Base-by-base conservation (phyloP, 2,329 filamentous ascomycete genomes). In the Amylocarpus encephaloides region DNA sequence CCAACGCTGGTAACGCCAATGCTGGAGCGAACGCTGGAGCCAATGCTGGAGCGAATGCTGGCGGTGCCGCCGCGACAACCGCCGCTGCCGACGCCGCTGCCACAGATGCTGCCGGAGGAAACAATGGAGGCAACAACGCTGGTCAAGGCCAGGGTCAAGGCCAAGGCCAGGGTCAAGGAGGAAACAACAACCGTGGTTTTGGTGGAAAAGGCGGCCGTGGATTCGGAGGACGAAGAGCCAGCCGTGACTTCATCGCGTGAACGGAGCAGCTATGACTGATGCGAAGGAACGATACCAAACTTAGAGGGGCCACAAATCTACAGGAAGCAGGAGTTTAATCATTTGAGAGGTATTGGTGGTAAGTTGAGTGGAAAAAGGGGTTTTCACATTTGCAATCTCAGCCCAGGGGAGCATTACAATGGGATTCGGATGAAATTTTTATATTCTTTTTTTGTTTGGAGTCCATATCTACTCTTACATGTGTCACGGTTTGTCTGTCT, bases 161-260 rank as follows among this genome's bases (percentile, higher is more conserved):
- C n/a, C 26, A 44, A 12, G 38, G n/a, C 38, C 13, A 18, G 5
- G 38, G n/a, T 16, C n/a, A 40, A 11, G 41, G 11, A 35, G 26
- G 13, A 39, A 15, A 12, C 13, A 42, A 47, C 29, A 26, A 26
- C 22, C 22, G 22, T 26, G 22, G 22, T 7, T 26, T 26, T 26
- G 46, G 19, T 43, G 49, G 36, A 34, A 33, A 33, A 3, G 42
- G 42, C 22, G 42, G 42, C 6, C 42, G 33, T 16, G 30, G 35
- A n/a, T 12, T 12, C 22, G 15, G 29, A 45, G 42, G 46, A 40
- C 36, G 44, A 46, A 52, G 50, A 50, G 40, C 49, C 12, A 50
- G 50, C 26, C 57, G 59, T 6, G 34, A 53, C 19, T 61, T 59
- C 50, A 55, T 61, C 49, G 50, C 53, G 39, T 61, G 52, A 52